Conservation (phyloP, 129 eudicot species). For the Helichrysum umbraculigerum region DNA sequence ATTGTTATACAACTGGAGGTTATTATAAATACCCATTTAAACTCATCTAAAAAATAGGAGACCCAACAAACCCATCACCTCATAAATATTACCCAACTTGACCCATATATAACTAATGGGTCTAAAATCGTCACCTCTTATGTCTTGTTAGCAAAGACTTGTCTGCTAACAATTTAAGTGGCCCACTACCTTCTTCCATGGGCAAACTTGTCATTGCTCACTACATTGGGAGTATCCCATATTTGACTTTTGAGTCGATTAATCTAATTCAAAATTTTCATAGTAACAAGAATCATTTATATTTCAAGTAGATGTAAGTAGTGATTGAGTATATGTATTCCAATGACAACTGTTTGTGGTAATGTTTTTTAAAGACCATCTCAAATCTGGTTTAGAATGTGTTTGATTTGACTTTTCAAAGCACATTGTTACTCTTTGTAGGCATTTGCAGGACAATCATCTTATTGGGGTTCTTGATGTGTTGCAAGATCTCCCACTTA, state of each 20-base stretch:
- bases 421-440: constrained; percentile 29
- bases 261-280: not conserved
- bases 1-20: too few species aligned
- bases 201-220: constrained; percentile 62
- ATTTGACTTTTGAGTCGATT: constrained; percentile 5
- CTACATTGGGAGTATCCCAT: constrained; percentile 58
- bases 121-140: too few species aligned
- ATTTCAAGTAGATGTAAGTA: not conserved
- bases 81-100: too few species aligned
- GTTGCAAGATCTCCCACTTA: constrained; percentile 75
- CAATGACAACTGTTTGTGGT: not conserved
- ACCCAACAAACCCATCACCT: too few species aligned
- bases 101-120: too few species aligned
- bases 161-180: constrained; percentile 70
- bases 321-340: constrained; percentile 1
- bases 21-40: too few species aligned
- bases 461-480: constrained; percentile 73
- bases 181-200: constrained; percentile 85
- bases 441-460: constrained; percentile 83
- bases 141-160: constrained; percentile 67
- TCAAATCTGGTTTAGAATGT: constrained; percentile 11
- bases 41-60: too few species aligned
- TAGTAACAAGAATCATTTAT: not conserved
- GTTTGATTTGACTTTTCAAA: constrained; percentile 1
- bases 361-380: not conserved